Evolutionary conservation across 139 green algal genomes (phyloP), one percentile per base, ranked within the genome.

Genomic region (Chlamydomonas incerta): DNA sequence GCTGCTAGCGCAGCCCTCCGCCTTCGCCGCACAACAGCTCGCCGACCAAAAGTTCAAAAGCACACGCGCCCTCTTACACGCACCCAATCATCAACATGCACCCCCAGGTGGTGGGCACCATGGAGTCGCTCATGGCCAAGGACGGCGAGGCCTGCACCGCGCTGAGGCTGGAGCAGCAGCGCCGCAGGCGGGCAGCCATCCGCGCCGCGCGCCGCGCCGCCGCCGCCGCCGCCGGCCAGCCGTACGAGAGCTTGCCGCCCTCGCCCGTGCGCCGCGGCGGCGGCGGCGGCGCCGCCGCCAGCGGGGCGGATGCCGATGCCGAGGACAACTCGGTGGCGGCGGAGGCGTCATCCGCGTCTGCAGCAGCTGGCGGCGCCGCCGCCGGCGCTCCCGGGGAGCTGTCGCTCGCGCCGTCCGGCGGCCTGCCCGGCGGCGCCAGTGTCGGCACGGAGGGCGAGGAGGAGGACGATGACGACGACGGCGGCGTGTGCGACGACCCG

Each of bases 141-240:
- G 69, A 86, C 57, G 69, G 68, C 50, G 37, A 77, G 23, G 74
- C 55, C 57, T 80, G 76, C 70, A 70, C 34, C 20, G 20, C 41
- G 50, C 70, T 65, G 71, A 10, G 83, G 28, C 26, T 68, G 68
- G 66, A 82, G 86, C 79, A 84, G 76, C 29, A 72, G 58, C 14
- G 15, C 9, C 55, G 68, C 33, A 70, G 46, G 69, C 46, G 29
- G 34, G 28, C 18, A 5, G 68, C 34, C 2, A 34, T 33, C 34
- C 35, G 33, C 3, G 65, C 33, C 14, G 41, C 33, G 24, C n/a
- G 71, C n/a, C 71, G 13, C 18, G 71, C 15, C 11, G 24, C 14
- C 28, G 28, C 23, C 26, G 26, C 23, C 6, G 34, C 24, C 26
- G 34, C 18, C 5, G 34, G 60, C 60, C 60, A n/a, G 60, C 23